Conservation (phyloP, 306 rosid species). For the Cucurbita argyrosperma region DNA sequence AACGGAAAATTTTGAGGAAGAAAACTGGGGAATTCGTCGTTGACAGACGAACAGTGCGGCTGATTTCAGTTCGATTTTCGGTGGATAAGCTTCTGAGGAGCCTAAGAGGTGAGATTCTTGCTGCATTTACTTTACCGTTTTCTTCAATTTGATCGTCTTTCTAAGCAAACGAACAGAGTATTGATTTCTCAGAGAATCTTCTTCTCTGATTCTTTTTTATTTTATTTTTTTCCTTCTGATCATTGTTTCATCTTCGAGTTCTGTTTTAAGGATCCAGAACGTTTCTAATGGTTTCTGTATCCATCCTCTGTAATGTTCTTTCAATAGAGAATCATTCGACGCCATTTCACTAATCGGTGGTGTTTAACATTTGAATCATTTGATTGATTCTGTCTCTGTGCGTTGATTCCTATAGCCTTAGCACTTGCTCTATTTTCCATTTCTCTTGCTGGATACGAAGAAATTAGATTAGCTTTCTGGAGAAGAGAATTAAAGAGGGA, state of each 20-base stretch:
- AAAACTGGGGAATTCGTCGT: neutral
- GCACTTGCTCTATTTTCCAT: neutral
- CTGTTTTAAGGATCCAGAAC: neutral
- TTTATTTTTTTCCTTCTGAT: neutral
- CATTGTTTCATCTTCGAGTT: neutral
- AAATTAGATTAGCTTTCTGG: neutral
- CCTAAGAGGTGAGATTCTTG: constrained; percentile 1
- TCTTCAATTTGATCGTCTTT: neutral
- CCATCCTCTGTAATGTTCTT: neutral
- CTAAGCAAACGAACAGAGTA: constrained; percentile 17
- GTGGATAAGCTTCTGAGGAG: neutral
- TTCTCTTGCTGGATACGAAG: neutral
- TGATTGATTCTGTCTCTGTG: neutral
- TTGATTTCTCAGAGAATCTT: neutral
- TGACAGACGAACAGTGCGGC: neutral
- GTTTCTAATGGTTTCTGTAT: neutral
- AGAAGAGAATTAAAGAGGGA: neutral
- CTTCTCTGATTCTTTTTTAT: neutral
- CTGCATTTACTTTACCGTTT: neutral
- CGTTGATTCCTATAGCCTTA: neutral
- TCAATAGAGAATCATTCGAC: neutral
- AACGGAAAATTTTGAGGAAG: neutral
- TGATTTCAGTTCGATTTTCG: neutral
- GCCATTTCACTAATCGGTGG: neutral
- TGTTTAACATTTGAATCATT: neutral